Base-by-base conservation (phyloP, 176 grass and related monocot genomes). In the Oropetium thomaeum region DNA sequence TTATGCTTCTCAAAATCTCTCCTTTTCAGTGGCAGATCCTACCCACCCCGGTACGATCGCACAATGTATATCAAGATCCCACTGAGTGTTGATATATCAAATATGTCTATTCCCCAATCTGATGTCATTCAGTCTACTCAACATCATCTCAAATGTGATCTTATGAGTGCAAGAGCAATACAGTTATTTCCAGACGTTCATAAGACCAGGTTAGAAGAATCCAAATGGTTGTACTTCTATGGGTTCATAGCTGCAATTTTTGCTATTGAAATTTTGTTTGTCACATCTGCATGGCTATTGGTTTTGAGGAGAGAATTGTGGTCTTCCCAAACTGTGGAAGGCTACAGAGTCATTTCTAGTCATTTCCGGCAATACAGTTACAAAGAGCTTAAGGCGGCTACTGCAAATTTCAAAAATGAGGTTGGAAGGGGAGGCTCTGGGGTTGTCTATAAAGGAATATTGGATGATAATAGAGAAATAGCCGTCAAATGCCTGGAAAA, bases 201-300 rank as follows among this genome's bases (percentile, higher is more conserved):
- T 54, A 71, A 64, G 32, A 39, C 35, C 28, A 58, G 41, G 14
- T 65, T 35, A n/a, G 65, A 37, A 17, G 70, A 73, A 41, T 26
- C 42, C 19, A 75, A 74, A 79, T 86, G 76, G 83, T 27, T 86
- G 67, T 86, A 75, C 47, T 73, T 81, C 69, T 81, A 81, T n/a
- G 76, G 83, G 32, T 86, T 86, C 69, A 32, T 74, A 68, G 57
- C 71, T 30, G 77, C 61, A 25, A 55, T 81, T 66, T 57, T 86
- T 73, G 77, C 73, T 15, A 70, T 86, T 37, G 83, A 86, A 67
- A 60, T 42, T 67, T 39, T 81, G 23, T 75, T 86, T 65, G 74
- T 75, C 51, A 49, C 69, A 29, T 75, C 54, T 10, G 83, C 76
- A 66, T 74, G 68, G 77, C 59, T 37, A 22, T 86, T 86, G 57